Conservation (phyloP, 129 eudicot genomes). For the sunflower (Helianthus annuus) region HanXRQr2.0-SUNRISE NC_035447.2:65772261-65772760, state of each 20-base stretch:
- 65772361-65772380: constrained; percentile 64
- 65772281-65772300: too few species aligned
- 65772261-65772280: too few species aligned
- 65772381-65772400: constrained; percentile 55
- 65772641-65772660: constrained; percentile 38
- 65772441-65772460: constrained; percentile 59
- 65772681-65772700: background rate
- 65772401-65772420: constrained; percentile 48
- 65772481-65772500: constrained; percentile 51
- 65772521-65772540: constrained; percentile 51
- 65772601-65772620: constrained; percentile 4
- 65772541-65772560: constrained; percentile 45
- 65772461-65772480: constrained; percentile 56
- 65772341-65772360: background rate
- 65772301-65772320: too few species aligned
- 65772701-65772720: background rate
- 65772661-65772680: constrained; percentile 23
- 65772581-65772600: constrained; percentile 37
- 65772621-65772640: constrained; percentile 34
- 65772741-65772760: too few species aligned
- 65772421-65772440: constrained; percentile 44
- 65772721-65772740: background rate
- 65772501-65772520: constrained; percentile 42
- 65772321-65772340: too few species aligned
- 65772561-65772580: constrained; percentile 39